Conservation (phyloP, 176 grass and related monocot genomes). For the Elaeis guineensis region DNA sequence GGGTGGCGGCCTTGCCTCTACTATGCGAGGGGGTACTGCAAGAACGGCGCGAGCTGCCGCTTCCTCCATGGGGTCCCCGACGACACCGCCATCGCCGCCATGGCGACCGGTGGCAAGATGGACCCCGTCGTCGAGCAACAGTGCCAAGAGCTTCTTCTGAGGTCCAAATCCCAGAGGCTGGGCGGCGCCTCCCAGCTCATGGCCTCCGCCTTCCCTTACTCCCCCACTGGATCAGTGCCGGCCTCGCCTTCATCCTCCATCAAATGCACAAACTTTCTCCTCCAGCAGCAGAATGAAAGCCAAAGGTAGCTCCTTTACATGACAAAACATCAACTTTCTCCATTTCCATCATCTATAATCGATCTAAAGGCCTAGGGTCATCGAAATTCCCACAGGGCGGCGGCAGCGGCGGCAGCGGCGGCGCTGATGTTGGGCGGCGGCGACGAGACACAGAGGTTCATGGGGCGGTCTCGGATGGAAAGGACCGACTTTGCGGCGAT, state of each 20-base stretch:
- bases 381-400: slow-evolving; percentile 24
- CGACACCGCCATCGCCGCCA: not conserved
- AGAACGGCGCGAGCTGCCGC: slow-evolving; percentile 16
- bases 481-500: slow-evolving; percentile 32
- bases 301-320: slow-evolving; percentile 39
- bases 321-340: too few species aligned
- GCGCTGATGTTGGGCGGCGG: slow-evolving; percentile 30
- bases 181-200: slow-evolving; percentile 37
- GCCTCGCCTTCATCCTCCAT: slow-evolving; percentile 2
- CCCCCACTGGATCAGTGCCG: slow-evolving; percentile 19
- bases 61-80: slow-evolving; percentile 18
- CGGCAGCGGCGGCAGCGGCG: slow-evolving; percentile 35
- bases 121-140: slow-evolving; percentile 30
- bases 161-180: slow-evolving; percentile 28
- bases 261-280: slow-evolving; percentile 32
- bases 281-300: slow-evolving; percentile 44
- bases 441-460: slow-evolving; percentile 47
- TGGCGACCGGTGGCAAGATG: slow-evolving; percentile 5
- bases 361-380: not conserved
- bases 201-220: slow-evolving; percentile 58
- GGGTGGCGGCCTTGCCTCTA: slow-evolving; percentile 20
- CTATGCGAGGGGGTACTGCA: slow-evolving; percentile 19
- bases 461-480: slow-evolving; percentile 44
- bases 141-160: slow-evolving; percentile 35
- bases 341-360: too few species aligned